Evolutionary conservation across 106 monocot species (phyloP).

Genomic region (Platanthera guangdongensis): DNA sequence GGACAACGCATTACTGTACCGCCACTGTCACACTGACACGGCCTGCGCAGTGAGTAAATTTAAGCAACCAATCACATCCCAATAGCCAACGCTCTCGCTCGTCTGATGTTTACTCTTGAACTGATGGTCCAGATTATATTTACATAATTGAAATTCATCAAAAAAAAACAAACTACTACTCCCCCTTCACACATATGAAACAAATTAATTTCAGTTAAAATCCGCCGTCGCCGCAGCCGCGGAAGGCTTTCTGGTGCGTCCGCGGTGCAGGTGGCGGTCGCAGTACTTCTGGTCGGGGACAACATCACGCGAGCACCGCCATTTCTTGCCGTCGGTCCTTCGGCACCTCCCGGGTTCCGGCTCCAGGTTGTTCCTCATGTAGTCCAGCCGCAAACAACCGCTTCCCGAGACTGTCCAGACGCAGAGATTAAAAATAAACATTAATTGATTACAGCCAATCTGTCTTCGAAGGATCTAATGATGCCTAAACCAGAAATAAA

Average conservation of each 20-base stretch:
- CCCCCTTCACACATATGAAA: not conserved
- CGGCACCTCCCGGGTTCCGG: slow-evolving; percentile 82
- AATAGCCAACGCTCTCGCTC: too few species aligned
- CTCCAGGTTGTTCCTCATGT: slow-evolving; percentile 51
- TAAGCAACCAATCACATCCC: not conserved
- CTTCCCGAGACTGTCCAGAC: slow-evolving; percentile 41
- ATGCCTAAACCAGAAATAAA: not conserved
- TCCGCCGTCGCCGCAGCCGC: not conserved
- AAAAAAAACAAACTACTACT: too few species aligned
- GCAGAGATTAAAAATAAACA: not conserved
- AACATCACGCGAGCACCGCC: slow-evolving; percentile 66
- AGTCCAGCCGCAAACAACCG: slow-evolving; percentile 46
- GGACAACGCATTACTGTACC: not conserved
- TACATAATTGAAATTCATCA: not conserved
- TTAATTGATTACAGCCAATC: not conserved
- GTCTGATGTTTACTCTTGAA: too few species aligned
- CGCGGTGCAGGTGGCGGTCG: slow-evolving; percentile 78
- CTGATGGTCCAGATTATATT: not conserved
- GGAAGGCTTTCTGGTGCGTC: slow-evolving; percentile 88
- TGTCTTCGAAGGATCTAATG: too few species aligned
- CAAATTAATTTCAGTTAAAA: not conserved
- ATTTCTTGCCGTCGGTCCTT: slow-evolving; percentile 77
- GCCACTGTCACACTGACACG: not conserved
- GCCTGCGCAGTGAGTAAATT: not conserved
- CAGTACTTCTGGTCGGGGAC: slow-evolving; percentile 81